Conservation (phyloP, 2,329 filamentous ascomycete species). For the Eurotiales sp. region DNA sequence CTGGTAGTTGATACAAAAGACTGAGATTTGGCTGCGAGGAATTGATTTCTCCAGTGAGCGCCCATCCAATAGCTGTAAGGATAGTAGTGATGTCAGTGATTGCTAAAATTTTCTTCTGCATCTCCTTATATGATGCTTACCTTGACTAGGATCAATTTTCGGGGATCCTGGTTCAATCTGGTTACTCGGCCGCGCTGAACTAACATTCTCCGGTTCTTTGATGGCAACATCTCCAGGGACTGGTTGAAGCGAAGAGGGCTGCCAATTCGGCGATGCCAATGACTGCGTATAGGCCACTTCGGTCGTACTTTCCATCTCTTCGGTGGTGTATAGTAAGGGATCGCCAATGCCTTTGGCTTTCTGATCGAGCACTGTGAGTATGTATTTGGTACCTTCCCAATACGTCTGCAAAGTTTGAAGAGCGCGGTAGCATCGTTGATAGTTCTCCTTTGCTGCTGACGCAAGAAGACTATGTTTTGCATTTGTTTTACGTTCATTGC, state of each 20-base stretch:
- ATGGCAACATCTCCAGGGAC: constrained; percentile 21
- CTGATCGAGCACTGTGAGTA: constrained; percentile 79
- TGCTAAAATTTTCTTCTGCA: constrained; percentile 18
- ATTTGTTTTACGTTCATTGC: constrained; percentile 31
- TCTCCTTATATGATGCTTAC: too few relatives aligned
- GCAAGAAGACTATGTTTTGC: constrained; percentile 71
- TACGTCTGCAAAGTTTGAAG: constrained; percentile 76
- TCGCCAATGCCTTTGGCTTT: constrained; percentile 85
- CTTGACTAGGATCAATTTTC: constrained; percentile 49
- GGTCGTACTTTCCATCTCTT: constrained; percentile 72
- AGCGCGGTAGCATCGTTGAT: constrained; percentile 80
- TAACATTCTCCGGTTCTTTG: constrained; percentile 20
- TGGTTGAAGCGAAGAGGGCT: constrained; percentile 19
- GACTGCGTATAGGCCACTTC: constrained; percentile 52
- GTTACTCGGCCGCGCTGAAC: constrained; percentile 23
- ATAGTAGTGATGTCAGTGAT: constrained; percentile 22
- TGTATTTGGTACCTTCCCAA: constrained; percentile 84
- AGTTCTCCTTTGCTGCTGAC: constrained; percentile 79
- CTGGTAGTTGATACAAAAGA: constrained; percentile 67
- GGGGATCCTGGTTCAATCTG: constrained; percentile 39
- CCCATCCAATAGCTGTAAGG: constrained; percentile 70
- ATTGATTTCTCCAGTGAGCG: constrained; percentile 81
- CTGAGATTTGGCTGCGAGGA: constrained; percentile 80
- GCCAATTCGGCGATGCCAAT: constrained; percentile 51
- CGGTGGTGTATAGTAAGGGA: constrained; percentile 60